Percentiles rank a stretch among this genome's conserved stretches.
phyloP scores from a whole-genome alignment of 1,284 basidiomycete genomes.

The Ceratobasidium papillatum region DNA sequence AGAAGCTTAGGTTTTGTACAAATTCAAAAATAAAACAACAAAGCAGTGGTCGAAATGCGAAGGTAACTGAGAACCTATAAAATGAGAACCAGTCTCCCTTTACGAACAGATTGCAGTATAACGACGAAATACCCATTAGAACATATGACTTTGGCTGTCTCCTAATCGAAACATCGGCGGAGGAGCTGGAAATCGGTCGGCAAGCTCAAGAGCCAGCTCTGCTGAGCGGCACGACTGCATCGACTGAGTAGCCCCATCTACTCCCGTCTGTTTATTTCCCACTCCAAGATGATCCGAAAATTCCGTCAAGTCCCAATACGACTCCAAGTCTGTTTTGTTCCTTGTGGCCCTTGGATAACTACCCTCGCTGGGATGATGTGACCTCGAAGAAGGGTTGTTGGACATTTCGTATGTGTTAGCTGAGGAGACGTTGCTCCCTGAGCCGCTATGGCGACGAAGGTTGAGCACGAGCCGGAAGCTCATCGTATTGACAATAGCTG shows the following conservation, averaged over 20 bases:
- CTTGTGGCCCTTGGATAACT: not conserved
- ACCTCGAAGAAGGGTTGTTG: not conserved
- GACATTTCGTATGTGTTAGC: conserved; percentile 10
- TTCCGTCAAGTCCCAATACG: not conserved
- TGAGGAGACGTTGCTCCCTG: not conserved
- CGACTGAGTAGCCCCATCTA: not conserved
- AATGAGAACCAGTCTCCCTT: too few relatives aligned
- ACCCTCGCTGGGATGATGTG: not conserved
- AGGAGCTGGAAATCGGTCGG: not conserved
- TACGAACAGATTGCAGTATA: too few relatives aligned
- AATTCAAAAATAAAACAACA: too few relatives aligned
- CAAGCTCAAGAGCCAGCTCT: not conserved
- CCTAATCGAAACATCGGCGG: not conserved
- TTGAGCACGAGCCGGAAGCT: conserved; percentile 13
- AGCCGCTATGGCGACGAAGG: not conserved
- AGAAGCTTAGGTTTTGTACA: too few relatives aligned
- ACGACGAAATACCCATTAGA: too few relatives aligned
- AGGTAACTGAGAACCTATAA: too few relatives aligned
- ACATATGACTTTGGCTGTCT: not conserved
- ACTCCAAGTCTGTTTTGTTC: not conserved
- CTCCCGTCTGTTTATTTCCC: not conserved
- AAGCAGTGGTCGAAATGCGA: too few relatives aligned
- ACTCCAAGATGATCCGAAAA: not conserved
- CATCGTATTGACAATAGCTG: conserved; percentile 13
- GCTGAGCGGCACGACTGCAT: not conserved